Conservation (phyloP, 352 stramenopile genomes). For the Peronospora farinosa region DNA sequence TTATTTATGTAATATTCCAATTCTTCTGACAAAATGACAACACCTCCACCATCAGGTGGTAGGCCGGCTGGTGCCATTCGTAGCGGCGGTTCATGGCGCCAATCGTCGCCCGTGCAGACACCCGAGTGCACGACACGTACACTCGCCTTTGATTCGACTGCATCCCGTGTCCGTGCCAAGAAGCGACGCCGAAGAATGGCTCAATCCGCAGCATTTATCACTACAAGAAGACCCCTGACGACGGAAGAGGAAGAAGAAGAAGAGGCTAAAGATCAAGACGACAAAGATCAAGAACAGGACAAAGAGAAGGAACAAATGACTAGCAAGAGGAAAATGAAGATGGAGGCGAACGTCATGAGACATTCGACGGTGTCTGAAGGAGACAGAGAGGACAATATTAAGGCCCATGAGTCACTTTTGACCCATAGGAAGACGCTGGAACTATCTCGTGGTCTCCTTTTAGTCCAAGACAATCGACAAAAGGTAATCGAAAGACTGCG, state of each 20-base stretch:
- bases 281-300: neutral
- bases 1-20: no score
- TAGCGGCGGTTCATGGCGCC: slow-evolving; percentile 15
- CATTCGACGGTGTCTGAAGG: slow-evolving; percentile 1
- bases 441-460: neutral
- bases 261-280: slow-evolving; percentile 1
- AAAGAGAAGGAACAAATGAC: neutral
- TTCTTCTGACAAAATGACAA: no score
- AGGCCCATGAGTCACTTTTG: neutral
- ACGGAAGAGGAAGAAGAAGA: slow-evolving; percentile 5
- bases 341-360: slow-evolving; percentile 8
- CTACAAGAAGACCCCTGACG: slow-evolving; percentile 14
- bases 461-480: neutral
- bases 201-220: slow-evolving; percentile 27
- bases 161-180: slow-evolving; percentile 20
- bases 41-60: slow-evolving; percentile 12
- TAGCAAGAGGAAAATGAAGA: slow-evolving; percentile 11
- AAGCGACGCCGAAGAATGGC: slow-evolving; percentile 39
- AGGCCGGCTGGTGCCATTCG: slow-evolving; percentile 21
- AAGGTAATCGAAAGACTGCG: slow-evolving; percentile 30
- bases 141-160: slow-evolving; percentile 36
- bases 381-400: slow-evolving; percentile 7
- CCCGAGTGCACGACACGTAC: slow-evolving; percentile 38
- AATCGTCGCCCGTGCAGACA: slow-evolving; percentile 40
- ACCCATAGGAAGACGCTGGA: slow-evolving; percentile 1